These are phyloP conservation scores for Casuarina cunninghamiana DNA, from an alignment of 306 rosid species.

Conservation along the genomic window DNA sequence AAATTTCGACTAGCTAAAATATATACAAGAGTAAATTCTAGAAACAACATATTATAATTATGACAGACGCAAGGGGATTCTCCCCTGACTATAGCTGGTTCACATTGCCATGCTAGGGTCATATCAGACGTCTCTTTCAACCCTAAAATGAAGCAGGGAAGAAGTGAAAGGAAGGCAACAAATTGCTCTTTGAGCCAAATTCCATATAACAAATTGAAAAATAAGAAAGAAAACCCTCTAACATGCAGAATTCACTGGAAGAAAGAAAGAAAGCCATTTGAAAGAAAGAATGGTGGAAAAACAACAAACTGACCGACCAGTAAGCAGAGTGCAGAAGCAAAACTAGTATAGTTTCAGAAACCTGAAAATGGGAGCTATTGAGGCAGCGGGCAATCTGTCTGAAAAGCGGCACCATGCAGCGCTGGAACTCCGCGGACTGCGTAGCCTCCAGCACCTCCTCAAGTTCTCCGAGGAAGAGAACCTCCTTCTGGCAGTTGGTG, in stretches of 20 bases:
- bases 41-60: background rate
- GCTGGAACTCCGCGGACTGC: constrained; percentile 82
- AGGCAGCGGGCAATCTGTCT: constrained; percentile 92
- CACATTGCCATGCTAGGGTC: background rate
- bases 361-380: constrained; percentile 93
- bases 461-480: constrained; percentile 94
- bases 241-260: background rate
- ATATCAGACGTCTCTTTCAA: background rate
- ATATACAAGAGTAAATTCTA: background rate
- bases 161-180: background rate
- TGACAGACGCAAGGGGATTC: background rate
- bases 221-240: background rate
- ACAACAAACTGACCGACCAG: background rate
- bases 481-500: constrained; percentile 90
- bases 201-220: background rate
- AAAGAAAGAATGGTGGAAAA: background rate
- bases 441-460: constrained; percentile 98
- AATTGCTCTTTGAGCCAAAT: background rate
- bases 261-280: background rate
- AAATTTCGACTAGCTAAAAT: constrained; percentile 6
- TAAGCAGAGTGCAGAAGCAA: background rate
- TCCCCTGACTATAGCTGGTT: background rate
- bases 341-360: constrained; percentile 32
- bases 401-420: constrained; percentile 95
- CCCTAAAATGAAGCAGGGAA: background rate